phyloP scores from a whole-genome alignment of 2,329 filamentous ascomycete genomes.

The Cercospora nicotianae region DNA sequence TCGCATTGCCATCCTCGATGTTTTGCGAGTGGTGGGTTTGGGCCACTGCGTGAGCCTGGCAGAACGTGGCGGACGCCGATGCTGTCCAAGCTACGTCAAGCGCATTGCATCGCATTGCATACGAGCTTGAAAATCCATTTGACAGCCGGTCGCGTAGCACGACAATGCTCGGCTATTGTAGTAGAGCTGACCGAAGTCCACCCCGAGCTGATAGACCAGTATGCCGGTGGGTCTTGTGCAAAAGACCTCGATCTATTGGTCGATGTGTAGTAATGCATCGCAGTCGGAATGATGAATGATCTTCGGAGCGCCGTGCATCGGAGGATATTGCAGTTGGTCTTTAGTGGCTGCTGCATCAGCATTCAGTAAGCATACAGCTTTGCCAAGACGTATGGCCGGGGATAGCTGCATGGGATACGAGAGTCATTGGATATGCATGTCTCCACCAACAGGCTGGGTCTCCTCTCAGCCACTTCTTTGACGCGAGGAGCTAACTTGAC shows the following conservation, averaged over 20 bases:
- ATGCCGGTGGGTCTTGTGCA: neutral
- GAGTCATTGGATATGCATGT: neutral
- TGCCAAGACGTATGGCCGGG: neutral
- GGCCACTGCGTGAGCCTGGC: neutral
- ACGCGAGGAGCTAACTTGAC: too few relatives aligned
- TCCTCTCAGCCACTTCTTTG: too few relatives aligned
- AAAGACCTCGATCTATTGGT: neutral
- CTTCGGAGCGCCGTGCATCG: neutral
- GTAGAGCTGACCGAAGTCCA: neutral
- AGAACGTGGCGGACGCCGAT: neutral
- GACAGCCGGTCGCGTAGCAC: neutral
- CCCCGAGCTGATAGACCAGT: neutral
- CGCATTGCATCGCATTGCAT: constrained; percentile 20
- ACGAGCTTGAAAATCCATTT: constrained; percentile 13
- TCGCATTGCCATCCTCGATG: neutral
- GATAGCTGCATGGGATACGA: neutral
- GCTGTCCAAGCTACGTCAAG: neutral
- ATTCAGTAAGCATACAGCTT: constrained; percentile 12
- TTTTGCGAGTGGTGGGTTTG: neutral
- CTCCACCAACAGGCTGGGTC: neutral
- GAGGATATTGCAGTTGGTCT: neutral
- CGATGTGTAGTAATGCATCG: neutral
- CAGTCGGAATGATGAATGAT: neutral
- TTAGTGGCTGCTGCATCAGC: constrained; percentile 11
- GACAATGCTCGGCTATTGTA: neutral